These are phyloP conservation scores for Diospyros lotus DNA, from an alignment of 148 eudicot genomes.

Conservation along the genomic window DNA sequence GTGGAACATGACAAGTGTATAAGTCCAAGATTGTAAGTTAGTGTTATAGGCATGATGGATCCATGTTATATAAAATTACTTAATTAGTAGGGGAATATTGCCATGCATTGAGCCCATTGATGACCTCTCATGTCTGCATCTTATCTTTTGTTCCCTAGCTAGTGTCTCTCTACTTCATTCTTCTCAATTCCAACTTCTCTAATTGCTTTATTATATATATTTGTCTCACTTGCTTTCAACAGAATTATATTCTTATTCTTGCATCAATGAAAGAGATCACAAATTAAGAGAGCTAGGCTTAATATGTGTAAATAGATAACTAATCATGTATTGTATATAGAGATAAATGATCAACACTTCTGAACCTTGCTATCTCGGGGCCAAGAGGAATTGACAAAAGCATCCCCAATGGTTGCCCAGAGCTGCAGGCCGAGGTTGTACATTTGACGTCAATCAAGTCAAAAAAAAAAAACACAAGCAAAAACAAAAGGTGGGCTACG, in stretches of 20 bases:
- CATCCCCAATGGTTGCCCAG: constrained; percentile 22
- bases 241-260: background rate
- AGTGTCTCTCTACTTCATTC: no score
- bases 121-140: background rate
- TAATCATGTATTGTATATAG: constrained; percentile 10
- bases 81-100: background rate
- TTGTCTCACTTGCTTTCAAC: no score
- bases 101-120: constrained; percentile 5
- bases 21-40: no score
- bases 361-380: constrained; percentile 37
- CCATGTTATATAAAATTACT: no score
- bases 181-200: no score
- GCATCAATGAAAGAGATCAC: no score
- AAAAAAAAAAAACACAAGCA: constrained; percentile 5
- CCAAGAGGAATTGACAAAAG: constrained; percentile 11
- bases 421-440: constrained; percentile 54
- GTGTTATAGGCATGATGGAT: no score
- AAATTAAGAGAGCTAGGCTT: no score
- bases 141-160: no score
- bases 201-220: no score
- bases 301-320: background rate
- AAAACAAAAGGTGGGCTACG: constrained; percentile 4
- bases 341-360: constrained; percentile 42
- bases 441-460: constrained; percentile 12
- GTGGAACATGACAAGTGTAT: no score